Evolutionary conservation across 2,329 filamentous ascomycete species (phyloP).

Genomic region (Purpureocillium lavendulum): DNA sequence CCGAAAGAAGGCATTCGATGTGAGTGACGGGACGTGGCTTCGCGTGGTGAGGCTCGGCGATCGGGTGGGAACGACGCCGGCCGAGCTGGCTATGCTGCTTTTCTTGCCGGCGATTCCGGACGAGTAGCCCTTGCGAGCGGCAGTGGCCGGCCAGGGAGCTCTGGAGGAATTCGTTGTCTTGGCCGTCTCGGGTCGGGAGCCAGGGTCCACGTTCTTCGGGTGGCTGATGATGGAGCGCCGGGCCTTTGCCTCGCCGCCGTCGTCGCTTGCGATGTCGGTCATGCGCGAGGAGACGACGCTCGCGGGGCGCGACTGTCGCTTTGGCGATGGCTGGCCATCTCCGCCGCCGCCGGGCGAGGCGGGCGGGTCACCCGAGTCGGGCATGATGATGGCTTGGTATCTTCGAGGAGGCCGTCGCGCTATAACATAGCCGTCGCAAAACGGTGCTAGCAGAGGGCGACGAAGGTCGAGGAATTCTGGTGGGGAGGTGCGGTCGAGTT

Average conservation of each 20-base stretch:
- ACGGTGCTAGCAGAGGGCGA: background rate
- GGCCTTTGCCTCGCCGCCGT: constrained; percentile 36
- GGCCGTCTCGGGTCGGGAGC: constrained; percentile 46
- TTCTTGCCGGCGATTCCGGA: constrained; percentile 36
- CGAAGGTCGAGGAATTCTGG: background rate
- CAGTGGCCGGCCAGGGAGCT: constrained; percentile 43
- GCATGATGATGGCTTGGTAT: constrained; percentile 22
- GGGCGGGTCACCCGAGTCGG: constrained; percentile 23
- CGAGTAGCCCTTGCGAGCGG: constrained; percentile 43
- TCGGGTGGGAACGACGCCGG: constrained; percentile 43
- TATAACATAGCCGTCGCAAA: constrained; percentile 8
- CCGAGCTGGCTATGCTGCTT: constrained; percentile 31
- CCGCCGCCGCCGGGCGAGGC: constrained; percentile 29
- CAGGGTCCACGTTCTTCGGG: constrained; percentile 30
- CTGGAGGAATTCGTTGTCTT: constrained; percentile 35
- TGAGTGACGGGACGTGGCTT: constrained; percentile 83
- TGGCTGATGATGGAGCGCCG: constrained; percentile 17
- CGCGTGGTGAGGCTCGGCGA: constrained; percentile 58
- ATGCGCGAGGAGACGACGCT: constrained; percentile 66
- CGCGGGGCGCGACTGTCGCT: constrained; percentile 40
- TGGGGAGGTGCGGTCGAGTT: too few relatives aligned
- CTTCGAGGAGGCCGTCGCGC: constrained; percentile 5
- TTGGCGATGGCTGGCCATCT: constrained; percentile 26
- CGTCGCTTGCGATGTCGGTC: constrained; percentile 55
- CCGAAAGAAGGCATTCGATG: constrained; percentile 85